Percentiles rank a stretch among this genome's conserved stretches.
Evolutionary conservation across 2,329 filamentous ascomycete genomes (phyloP).

Genomic region (Arthrinium phaeospermum): DNA sequence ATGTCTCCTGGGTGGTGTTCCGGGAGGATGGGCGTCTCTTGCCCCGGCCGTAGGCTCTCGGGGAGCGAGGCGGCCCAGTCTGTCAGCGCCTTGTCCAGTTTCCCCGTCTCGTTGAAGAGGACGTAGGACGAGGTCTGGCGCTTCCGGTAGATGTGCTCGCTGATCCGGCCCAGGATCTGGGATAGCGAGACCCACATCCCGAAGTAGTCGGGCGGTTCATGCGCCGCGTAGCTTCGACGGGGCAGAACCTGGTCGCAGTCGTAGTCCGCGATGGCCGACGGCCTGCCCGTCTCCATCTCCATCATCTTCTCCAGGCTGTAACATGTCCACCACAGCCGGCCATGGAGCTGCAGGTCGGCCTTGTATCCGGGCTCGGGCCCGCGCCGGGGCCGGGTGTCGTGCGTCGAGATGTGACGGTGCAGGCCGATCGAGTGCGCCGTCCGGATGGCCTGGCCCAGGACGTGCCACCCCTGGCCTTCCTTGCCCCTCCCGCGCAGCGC

Average conservation of each 20-base stretch:
- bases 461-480: constrained; percentile 36
- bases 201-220: constrained; percentile 23
- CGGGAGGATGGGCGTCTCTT: constrained; percentile 11
- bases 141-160: constrained; percentile 26
- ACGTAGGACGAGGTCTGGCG: constrained; percentile 21
- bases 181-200: constrained; percentile 27
- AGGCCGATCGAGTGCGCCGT: constrained; percentile 35
- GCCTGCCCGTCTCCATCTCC: constrained; percentile 33
- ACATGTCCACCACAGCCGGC: constrained; percentile 29
- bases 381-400: neutral
- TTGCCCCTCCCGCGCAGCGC: constrained; percentile 28
- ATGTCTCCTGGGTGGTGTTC: neutral
- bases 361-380: neutral
- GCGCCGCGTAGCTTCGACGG: neutral
- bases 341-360: constrained; percentile 18
- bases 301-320: constrained; percentile 32
- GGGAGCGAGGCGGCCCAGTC: constrained; percentile 28
- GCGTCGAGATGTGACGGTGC: constrained; percentile 23
- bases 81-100: constrained; percentile 26
- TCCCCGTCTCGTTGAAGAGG: constrained; percentile 21
- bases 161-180: constrained; percentile 27
- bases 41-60: constrained; percentile 13
- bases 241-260: neutral
- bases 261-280: constrained; percentile 26
- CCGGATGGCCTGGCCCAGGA: constrained; percentile 32